Evolutionary conservation across 176 grass and related monocot genomes (phyloP).

Genomic region (Musa schizocarpa): DNA sequence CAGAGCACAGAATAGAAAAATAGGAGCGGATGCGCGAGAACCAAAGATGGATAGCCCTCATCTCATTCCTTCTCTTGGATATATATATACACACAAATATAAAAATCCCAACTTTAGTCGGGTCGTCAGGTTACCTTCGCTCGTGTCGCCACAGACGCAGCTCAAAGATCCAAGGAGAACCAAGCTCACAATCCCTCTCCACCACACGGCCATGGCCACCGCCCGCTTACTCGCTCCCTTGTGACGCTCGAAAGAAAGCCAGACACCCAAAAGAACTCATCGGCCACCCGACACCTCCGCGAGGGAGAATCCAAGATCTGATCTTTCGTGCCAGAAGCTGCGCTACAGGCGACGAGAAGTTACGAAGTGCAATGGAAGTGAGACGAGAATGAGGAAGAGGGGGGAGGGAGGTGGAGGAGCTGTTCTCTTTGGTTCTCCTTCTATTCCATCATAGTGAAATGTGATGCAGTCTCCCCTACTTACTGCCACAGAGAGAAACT

Average conservation of each 20-base stretch:
- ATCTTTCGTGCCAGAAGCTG: not conserved
- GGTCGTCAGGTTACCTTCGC: not conserved
- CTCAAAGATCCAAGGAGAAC: not conserved
- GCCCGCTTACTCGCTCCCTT: not conserved
- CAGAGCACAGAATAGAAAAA: conserved; percentile 4
- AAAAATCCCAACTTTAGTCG: not conserved
- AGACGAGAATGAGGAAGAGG: not conserved
- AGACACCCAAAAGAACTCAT: not conserved
- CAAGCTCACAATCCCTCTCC: not conserved
- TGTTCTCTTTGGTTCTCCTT: not conserved
- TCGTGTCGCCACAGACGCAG: not conserved
- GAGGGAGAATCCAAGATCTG: conserved; percentile 1
- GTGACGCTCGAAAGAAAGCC: not conserved
- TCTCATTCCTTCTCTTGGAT: not conserved
- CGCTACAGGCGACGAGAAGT: not conserved
- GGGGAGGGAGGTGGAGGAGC: not conserved
- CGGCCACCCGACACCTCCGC: not conserved
- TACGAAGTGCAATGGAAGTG: not conserved
- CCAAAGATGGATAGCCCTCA: not conserved
- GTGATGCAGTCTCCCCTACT: not conserved
- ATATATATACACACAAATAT: not conserved
- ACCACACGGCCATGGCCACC: not conserved
- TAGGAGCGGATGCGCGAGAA: conserved; percentile 1
- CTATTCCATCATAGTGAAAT: not conserved
- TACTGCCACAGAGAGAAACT: not conserved